Evolutionary conservation across 768 basidiomycete genomes (phyloP).

Genomic region (Serendipita sp.): DNA sequence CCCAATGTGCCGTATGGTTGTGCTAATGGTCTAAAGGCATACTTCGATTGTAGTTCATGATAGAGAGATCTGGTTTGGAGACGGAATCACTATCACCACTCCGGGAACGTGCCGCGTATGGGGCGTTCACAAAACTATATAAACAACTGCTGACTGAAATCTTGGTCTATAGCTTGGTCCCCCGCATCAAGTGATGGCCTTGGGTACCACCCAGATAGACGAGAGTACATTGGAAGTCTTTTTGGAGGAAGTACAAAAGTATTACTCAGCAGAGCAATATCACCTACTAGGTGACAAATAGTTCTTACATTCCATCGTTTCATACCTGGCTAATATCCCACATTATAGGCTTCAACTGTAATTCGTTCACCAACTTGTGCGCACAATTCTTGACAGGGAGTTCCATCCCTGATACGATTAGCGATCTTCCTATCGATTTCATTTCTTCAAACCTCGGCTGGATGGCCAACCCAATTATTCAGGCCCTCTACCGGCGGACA

Average conservation of each 20-base stretch:
- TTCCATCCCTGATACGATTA: neutral
- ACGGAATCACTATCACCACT: constrained; percentile 52
- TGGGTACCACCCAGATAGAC: constrained; percentile 71
- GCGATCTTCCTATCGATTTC: constrained; percentile 2
- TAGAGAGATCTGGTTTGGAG: constrained; percentile 81
- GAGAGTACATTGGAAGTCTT: constrained; percentile 79
- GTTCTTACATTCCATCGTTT: neutral
- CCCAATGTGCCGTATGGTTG: neutral
- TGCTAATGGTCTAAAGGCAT: constrained; percentile 41
- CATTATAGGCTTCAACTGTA: neutral
- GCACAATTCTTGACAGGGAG: neutral
- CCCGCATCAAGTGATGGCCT: constrained; percentile 52
- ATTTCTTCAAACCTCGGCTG: neutral
- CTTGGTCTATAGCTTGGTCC: constrained; percentile 48
- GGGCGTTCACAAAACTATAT: constrained; percentile 7
- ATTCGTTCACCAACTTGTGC: neutral
- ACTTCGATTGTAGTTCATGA: constrained; percentile 80
- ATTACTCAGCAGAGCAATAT: constrained; percentile 73
- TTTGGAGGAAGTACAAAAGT: constrained; percentile 50
- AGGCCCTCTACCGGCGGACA: neutral
- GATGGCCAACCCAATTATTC: neutral
- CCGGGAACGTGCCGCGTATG: constrained; percentile 78
- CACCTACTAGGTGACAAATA: constrained; percentile 53
- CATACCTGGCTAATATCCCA: neutral
- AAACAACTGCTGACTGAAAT: neutral